Base-by-base conservation (phyloP, 352 stramenopile genomes). In the Phytopythium sindhum region DNA sequence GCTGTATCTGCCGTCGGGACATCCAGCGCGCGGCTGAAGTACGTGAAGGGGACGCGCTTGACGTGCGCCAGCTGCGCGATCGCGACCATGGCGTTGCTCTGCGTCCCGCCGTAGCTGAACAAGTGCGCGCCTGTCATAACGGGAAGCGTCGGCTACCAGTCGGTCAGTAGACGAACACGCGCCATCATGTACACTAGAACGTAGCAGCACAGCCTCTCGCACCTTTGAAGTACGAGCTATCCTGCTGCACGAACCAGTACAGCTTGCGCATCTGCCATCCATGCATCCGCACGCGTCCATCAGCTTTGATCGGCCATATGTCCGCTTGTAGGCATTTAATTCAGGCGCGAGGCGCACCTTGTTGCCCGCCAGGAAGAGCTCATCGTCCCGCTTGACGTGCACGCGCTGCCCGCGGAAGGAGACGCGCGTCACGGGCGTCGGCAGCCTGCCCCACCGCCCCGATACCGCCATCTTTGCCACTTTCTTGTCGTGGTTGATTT, bases 31-130 rank as follows among this genome's bases (percentile, higher is more conserved):
- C 84, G 80, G 66, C 78, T 90, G 47, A 94, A 93, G 60, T 96
- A 96, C n/a, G 82, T 92, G 70, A 96, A 96, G 17, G 87, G 85
- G 26, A 91, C 74, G 42, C 51, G 54, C 69, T 84, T 85, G n/a
- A 68, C 68, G 51, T 89, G 70, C n/a, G 87, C 84, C 37, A 96
- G 57, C 65, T 96, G 87, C 9, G 87, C 87, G 56, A 96, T 74
- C 12, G 87, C 85, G 44, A 94, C 65, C 87, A 96, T 96, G 41
- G 87, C 87, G 60, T 96, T 96, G 65, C 87, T 96, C 64, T 94
- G 85, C 14, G 86, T 74, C 1, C 87, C 87, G 21, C 87, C 87
- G 57, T 80, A 94, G 71, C 85, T 96, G 42, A 89, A 65, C 28
- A 96, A 57, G 57, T 93, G 84, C 10, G 71, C 64, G 29, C 81